Conservation (phyloP, 108 stramenopile genomes). For the Fragilariopsis cylindrus region DNA sequence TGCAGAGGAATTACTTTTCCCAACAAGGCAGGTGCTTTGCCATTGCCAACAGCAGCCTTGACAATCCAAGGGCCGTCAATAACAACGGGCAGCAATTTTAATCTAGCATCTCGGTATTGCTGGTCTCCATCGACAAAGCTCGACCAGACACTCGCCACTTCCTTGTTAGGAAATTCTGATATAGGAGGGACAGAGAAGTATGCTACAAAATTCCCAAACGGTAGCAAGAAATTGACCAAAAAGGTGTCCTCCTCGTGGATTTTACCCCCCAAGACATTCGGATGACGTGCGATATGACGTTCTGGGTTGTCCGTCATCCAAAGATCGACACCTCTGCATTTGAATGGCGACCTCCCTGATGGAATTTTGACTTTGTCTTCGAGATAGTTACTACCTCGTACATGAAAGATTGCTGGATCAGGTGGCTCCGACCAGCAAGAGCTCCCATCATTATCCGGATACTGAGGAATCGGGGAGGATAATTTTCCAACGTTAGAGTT, state of each 20-base stretch:
- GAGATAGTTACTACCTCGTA: conserved; percentile 78
- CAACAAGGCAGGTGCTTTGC: conserved; percentile 82
- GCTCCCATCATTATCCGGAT: conserved; percentile 65
- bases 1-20: conserved; percentile 88
- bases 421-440: conserved; percentile 84
- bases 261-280: conserved; percentile 76
- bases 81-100: conserved; percentile 87
- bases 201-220: conserved; percentile 88
- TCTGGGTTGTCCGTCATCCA: conserved; percentile 88
- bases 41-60: conserved; percentile 84
- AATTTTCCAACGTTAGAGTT: conserved; percentile 30
- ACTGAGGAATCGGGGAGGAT: conserved; percentile 73
- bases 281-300: conserved; percentile 85
- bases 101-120: conserved; percentile 81
- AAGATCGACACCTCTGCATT: conserved; percentile 84
- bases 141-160: conserved; percentile 68
- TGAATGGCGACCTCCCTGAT: conserved; percentile 67
- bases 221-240: conserved; percentile 87
- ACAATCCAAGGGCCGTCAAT: conserved; percentile 93
- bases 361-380: conserved; percentile 78
- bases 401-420: conserved; percentile 68
- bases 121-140: conserved; percentile 83
- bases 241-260: conserved; percentile 79
- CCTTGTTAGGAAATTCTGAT: conserved; percentile 54
- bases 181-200: conserved; percentile 82